Conservation (phyloP, 352 stramenopile species). For the Globisporangium emineosum region DNA sequence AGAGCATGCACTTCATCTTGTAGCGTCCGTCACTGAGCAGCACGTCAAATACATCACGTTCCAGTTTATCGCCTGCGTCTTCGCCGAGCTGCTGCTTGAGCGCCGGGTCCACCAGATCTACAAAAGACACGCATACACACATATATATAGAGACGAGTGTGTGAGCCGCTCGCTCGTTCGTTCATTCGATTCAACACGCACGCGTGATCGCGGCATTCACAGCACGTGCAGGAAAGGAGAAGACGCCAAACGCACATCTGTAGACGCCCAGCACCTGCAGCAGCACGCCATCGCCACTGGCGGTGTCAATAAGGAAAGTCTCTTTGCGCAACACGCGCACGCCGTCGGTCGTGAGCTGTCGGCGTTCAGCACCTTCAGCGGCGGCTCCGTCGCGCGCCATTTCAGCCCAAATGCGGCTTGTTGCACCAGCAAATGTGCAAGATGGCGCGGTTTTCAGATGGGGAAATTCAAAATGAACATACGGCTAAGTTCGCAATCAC, state of each 20-base stretch:
- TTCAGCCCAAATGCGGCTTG: neutral
- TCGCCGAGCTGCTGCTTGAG: slow-evolving; percentile 31
- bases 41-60: slow-evolving; percentile 54
- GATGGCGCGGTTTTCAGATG: too few relatives aligned
- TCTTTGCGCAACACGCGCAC: slow-evolving; percentile 30
- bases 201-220: neutral
- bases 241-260: slow-evolving; percentile 34
- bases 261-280: slow-evolving; percentile 57
- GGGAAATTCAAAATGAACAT: too few relatives aligned
- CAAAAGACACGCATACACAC: neutral
- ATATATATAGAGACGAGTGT: neutral
- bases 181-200: neutral
- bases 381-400: neutral
- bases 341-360: slow-evolving; percentile 36
- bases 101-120: slow-evolving; percentile 52
- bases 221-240: neutral
- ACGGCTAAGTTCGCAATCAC: too few relatives aligned
- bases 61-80: slow-evolving; percentile 7
- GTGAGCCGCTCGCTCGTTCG: neutral
- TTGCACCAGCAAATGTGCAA: too few relatives aligned
- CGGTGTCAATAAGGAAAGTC: neutral
- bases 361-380: neutral
- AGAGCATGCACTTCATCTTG: slow-evolving; percentile 47
- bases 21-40: slow-evolving; percentile 52
- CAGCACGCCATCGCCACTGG: slow-evolving; percentile 12